Percentiles rank a stretch among this genome's conserved stretches.
Evolutionary conservation across 495 filamentous ascomycete species (phyloP).

Genomic region (Lophium mytilinum): DNA sequence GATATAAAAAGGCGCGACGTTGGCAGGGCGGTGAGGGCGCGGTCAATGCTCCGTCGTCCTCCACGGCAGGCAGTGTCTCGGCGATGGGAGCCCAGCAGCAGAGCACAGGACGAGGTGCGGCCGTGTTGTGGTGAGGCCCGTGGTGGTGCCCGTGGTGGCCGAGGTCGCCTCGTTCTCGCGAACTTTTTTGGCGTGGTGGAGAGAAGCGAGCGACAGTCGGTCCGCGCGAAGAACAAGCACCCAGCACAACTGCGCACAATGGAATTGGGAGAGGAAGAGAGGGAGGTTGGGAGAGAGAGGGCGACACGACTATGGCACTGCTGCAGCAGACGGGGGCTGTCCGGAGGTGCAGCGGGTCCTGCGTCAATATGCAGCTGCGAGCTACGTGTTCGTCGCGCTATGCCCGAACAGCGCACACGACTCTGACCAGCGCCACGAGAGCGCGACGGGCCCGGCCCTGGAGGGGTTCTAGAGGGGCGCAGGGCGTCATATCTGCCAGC

Average conservation of each 20-base stretch:
- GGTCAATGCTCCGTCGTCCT: conserved; percentile 18
- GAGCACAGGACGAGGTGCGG: neutral
- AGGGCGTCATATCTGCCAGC: conserved; percentile 22
- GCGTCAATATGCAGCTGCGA: conserved; percentile 25
- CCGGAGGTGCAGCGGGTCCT: conserved; percentile 20
- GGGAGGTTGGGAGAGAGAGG: conserved; percentile 15
- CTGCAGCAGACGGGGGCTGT: conserved; percentile 13
- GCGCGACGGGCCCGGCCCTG: neutral
- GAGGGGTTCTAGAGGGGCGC: conserved; percentile 1
- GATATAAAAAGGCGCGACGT: conserved; percentile 22
- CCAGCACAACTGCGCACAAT: conserved; percentile 3
- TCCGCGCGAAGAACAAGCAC: neutral
- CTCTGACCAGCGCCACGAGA: neutral
- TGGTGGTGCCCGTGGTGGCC: neutral
- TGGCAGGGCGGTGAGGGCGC: conserved; percentile 23
- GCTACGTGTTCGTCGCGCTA: conserved; percentile 21
- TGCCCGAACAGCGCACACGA: conserved; percentile 4
- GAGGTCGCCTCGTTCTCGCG: conserved; percentile 6
- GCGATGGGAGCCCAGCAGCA: conserved; percentile 10
- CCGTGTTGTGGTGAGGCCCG: neutral
- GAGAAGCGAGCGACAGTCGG: conserved; percentile 14
- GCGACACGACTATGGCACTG: conserved; percentile 7
- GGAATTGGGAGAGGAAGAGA: conserved; percentile 4
- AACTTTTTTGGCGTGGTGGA: conserved; percentile 12
- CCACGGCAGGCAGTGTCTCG: conserved; percentile 9